These are phyloP conservation scores for Paraglomus brasilianum DNA, from an alignment of 192 early-diverging fungal genomes.

Conservation along the genomic window DNA sequence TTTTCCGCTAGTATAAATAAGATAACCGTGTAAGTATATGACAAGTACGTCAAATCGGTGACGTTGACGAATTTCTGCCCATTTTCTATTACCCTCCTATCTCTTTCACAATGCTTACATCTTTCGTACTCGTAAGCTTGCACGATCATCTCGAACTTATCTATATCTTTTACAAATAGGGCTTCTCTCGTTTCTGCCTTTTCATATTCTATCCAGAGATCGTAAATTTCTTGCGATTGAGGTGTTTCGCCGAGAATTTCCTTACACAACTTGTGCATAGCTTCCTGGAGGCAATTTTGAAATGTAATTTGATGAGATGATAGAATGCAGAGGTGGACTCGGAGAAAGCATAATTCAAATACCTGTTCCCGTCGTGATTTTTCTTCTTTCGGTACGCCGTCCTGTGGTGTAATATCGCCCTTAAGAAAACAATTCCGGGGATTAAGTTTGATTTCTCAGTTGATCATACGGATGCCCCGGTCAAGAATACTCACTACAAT, in stretches of 20 bases:
- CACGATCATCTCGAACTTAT: slow-evolving; percentile 97
- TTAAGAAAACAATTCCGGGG: slow-evolving; percentile 26
- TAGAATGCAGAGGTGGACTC: neutral
- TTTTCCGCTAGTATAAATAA: slow-evolving; percentile 50
- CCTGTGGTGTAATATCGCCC: slow-evolving; percentile 89
- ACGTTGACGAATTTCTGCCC: too few relatives aligned
- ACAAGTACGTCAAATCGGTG: neutral
- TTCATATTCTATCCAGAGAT: slow-evolving; percentile 88
- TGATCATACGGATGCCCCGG: too few relatives aligned
- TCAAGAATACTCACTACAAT: slow-evolving; percentile 54
- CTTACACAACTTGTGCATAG: slow-evolving; percentile 61
- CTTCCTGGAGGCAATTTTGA: slow-evolving; percentile 41
- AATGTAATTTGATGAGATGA: neutral
- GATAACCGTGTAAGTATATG: neutral
- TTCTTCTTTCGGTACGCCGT: slow-evolving; percentile 73
- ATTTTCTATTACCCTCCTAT: neutral
- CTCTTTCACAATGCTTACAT: slow-evolving; percentile 48
- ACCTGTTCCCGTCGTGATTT: slow-evolving; percentile 71
- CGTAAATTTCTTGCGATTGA: slow-evolving; percentile 69
- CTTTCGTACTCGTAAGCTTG: slow-evolving; percentile 90
- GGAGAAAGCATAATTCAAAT: slow-evolving; percentile 22
- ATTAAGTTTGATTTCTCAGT: neutral
- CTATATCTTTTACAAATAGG: slow-evolving; percentile 82
- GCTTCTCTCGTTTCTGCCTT: slow-evolving; percentile 71
- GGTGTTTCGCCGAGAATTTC: slow-evolving; percentile 52